Evolutionary conservation across 441 rosid species (phyloP).

Genomic region (Raphanus hybrid): DNA sequence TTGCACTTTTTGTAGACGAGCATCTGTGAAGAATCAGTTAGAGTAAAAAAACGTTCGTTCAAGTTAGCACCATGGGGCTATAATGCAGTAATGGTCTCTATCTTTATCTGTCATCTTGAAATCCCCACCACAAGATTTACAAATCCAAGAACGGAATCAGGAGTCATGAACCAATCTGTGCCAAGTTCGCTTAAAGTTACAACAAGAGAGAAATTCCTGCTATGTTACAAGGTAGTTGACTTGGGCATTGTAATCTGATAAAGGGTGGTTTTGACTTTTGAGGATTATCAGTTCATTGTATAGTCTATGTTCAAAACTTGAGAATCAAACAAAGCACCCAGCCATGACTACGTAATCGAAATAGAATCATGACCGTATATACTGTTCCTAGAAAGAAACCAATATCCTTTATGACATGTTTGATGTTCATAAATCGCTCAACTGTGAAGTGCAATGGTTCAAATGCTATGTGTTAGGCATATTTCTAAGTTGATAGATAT

Average conservation of each 20-base stretch:
- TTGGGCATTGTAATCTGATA: neutral
- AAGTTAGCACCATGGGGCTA: slow-evolving; percentile 87
- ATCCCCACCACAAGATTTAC: neutral
- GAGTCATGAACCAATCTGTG: neutral
- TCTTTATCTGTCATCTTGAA: slow-evolving; percentile 45
- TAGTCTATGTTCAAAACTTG: neutral
- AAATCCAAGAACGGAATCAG: neutral
- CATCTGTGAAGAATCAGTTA: slow-evolving; percentile 46
- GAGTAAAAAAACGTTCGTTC: slow-evolving; percentile 78
- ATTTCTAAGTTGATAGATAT: neutral
- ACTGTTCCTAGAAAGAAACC: neutral
- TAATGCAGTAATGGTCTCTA: slow-evolving; percentile 84
- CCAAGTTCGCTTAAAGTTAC: neutral
- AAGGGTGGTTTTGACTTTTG: neutral
- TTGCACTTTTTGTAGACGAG: slow-evolving; percentile 53
- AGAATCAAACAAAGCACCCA: neutral
- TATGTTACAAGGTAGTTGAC: neutral
- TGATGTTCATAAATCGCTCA: neutral
- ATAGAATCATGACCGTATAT: neutral
- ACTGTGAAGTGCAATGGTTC: neutral
- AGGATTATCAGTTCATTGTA: neutral
- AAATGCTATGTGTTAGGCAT: neutral
- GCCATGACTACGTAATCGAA: neutral
- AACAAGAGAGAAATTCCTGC: neutral
- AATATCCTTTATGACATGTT: neutral